phyloP scores from a whole-genome alignment of 345 rosid species.

The Linum lewisii region DNA sequence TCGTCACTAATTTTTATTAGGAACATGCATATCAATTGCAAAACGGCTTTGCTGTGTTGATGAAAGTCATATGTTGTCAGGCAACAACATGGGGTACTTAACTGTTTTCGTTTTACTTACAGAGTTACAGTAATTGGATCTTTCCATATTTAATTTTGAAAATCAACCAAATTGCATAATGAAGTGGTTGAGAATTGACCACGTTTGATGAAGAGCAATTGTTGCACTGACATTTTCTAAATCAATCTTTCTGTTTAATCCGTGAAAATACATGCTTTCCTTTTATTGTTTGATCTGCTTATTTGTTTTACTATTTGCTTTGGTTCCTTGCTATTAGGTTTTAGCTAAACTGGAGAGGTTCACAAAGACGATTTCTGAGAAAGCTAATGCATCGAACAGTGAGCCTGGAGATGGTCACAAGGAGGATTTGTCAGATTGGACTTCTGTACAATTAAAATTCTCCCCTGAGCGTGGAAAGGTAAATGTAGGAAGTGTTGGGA shows the following conservation, averaged over 20 bases:
- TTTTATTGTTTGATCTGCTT: neutral
- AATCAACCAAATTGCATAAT: neutral
- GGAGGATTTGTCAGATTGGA: constrained; percentile 80
- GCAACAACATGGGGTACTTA: neutral
- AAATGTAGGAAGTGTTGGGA: neutral
- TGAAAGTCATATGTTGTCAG: neutral
- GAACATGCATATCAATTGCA: neutral
- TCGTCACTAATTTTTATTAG: no score
- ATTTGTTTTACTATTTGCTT: neutral
- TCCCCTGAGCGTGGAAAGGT: constrained; percentile 68
- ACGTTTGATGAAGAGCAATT: neutral
- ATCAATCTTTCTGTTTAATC: neutral
- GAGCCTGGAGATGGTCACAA: constrained; percentile 35
- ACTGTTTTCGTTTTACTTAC: neutral
- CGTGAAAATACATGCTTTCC: neutral
- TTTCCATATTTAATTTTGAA: neutral
- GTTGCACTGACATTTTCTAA: neutral
- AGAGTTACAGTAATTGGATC: neutral
- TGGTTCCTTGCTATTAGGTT: constrained; percentile 32
- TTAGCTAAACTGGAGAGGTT: constrained; percentile 69
- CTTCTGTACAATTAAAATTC: constrained; percentile 44
- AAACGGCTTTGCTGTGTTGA: neutral
- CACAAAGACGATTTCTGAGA: constrained; percentile 43
- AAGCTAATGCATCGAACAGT: constrained; percentile 29
- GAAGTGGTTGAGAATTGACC: neutral